Percentiles rank a stretch among this genome's conserved stretches.
These are phyloP conservation scores for Trypanosoma mega DNA, from an alignment of 208 protist species.

Conservation along the genomic window DNA sequence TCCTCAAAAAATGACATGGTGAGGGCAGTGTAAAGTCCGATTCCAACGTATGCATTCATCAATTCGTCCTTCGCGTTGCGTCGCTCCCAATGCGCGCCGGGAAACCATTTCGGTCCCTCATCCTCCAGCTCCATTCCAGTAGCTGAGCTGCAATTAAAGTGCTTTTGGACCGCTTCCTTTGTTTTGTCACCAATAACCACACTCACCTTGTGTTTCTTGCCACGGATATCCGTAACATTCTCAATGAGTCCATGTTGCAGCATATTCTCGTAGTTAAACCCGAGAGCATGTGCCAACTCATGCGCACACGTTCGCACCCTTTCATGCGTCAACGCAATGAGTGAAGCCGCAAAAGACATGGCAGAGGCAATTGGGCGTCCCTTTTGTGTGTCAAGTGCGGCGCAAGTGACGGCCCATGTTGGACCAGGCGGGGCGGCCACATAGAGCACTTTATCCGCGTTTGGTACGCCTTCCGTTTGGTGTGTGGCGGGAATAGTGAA, in stretches of 20 bases:
- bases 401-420: slow-evolving; percentile 57
- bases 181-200: slow-evolving; percentile 14
- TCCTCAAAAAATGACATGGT: slow-evolving; percentile 27
- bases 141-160: slow-evolving; percentile 12
- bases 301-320: slow-evolving; percentile 36
- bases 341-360: slow-evolving; percentile 34
- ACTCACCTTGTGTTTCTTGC: background rate
- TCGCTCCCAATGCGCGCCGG: slow-evolving; percentile 22
- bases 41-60: slow-evolving; percentile 9
- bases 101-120: slow-evolving; percentile 24
- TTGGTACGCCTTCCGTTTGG: slow-evolving; percentile 4
- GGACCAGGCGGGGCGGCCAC: slow-evolving; percentile 17
- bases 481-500: slow-evolving; percentile 18
- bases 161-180: background rate
- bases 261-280: slow-evolving; percentile 10
- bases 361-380: slow-evolving; percentile 36
- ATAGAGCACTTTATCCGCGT: slow-evolving; percentile 22
- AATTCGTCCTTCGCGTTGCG: slow-evolving; percentile 30
- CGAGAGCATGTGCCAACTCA: slow-evolving; percentile 81
- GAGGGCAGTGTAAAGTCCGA: slow-evolving; percentile 22
- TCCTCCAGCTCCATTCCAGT: slow-evolving; percentile 33
- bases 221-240: background rate
- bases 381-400: slow-evolving; percentile 10
- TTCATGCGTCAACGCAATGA: slow-evolving; percentile 17
- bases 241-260: background rate